Evolutionary conservation across 495 filamentous ascomycete species (phyloP).

Genomic region (Neurospora sp.): DNA sequence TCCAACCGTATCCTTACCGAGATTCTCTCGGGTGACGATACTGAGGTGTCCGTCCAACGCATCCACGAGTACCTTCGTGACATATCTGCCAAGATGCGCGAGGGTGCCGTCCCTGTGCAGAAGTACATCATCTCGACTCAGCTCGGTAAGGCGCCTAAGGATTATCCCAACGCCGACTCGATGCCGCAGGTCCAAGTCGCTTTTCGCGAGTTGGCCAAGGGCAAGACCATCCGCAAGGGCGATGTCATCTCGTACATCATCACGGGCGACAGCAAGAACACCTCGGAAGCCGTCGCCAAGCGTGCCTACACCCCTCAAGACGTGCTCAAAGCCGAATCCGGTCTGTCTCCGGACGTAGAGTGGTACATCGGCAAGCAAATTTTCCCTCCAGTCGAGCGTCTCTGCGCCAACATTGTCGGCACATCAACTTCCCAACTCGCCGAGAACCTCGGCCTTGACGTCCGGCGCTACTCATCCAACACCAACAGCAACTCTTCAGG

Average conservation of each 20-base stretch:
- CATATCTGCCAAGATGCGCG: constrained; percentile 69
- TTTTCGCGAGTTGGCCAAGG: constrained; percentile 73
- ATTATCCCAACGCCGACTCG: constrained; percentile 82
- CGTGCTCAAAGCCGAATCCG: constrained; percentile 64
- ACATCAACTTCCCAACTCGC: constrained; percentile 83
- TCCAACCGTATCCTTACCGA: constrained; percentile 77
- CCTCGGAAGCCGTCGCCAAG: constrained; percentile 68
- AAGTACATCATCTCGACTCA: constrained; percentile 73
- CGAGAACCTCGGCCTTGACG: constrained; percentile 86
- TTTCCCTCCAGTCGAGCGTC: constrained; percentile 93
- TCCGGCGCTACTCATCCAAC: constrained; percentile 55
- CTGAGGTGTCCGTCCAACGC: constrained; percentile 75
- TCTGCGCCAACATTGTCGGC: constrained; percentile 89
- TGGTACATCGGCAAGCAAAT: constrained; percentile 98
- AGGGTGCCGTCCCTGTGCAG: neutral
- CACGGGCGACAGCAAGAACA: constrained; percentile 63
- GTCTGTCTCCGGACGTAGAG: constrained; percentile 75
- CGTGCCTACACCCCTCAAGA: constrained; percentile 82
- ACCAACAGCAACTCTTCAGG: constrained; percentile 31
- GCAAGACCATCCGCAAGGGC: constrained; percentile 78
- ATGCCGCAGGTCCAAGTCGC: constrained; percentile 99
- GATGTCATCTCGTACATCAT: constrained; percentile 96
- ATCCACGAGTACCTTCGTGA: constrained; percentile 88
- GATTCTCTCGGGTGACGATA: constrained; percentile 87
- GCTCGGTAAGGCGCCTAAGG: constrained; percentile 84